A percentile compares a stretch with the other conserved stretches of the same genome.
phyloP scores from a whole-genome alignment of 805 yeast species.

The Schwanniomyces sp. region DNA sequence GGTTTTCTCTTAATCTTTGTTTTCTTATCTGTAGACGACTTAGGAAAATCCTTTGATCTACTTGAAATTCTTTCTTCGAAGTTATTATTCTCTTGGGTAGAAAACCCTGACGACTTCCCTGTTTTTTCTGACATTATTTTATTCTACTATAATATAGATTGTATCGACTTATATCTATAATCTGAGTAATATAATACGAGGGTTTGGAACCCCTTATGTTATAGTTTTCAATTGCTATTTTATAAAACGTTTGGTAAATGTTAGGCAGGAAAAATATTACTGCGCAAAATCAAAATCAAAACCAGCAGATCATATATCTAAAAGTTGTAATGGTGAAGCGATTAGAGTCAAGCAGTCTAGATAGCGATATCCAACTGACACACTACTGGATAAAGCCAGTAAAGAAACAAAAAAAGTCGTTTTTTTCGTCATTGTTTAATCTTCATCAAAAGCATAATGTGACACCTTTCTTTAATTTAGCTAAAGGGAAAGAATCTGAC shows the following conservation, averaged over 20 bases:
- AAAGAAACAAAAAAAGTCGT: constrained; percentile 1
- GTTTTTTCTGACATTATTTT: background rate
- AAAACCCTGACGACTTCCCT: background rate
- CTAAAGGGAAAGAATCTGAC: constrained; percentile 22
- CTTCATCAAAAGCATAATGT: background rate
- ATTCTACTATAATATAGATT: background rate
- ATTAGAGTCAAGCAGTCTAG: constrained; percentile 5
- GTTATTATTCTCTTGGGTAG: background rate
- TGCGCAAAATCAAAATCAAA: background rate
- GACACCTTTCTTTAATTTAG: constrained; percentile 23
- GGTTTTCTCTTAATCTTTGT: background rate
- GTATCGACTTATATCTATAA: background rate
- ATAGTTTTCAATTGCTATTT: background rate
- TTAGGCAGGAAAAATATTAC: background rate
- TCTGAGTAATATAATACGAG: background rate
- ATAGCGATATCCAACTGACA: constrained; percentile 28
- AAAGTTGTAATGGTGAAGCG: constrained; percentile 4
- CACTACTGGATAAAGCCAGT: constrained; percentile 27
- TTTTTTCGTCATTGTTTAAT: constrained; percentile 1
- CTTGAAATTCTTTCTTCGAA: background rate
- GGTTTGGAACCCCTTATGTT: background rate
- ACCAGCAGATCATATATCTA: background rate
- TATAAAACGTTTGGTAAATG: background rate
- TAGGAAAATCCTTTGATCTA: background rate
- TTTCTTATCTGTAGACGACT: background rate